These are phyloP conservation scores for Rhynchosporium secalis DNA, from an alignment of 2,329 filamentous ascomycete genomes.

Conservation along the genomic window DNA sequence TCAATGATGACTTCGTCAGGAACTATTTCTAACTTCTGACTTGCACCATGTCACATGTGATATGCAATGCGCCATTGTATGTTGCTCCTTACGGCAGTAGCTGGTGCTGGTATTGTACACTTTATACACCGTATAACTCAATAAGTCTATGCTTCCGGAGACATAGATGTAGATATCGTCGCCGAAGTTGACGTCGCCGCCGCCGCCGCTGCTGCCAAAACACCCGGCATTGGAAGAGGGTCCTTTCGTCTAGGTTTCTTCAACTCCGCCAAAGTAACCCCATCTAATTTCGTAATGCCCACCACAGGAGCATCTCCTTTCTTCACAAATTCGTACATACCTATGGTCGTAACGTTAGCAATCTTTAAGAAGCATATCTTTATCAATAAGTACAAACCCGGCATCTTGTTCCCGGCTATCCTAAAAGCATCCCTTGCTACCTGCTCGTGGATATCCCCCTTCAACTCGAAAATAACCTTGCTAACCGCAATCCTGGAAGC, in stretches of 20 bases:
- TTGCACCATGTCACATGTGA: neutral
- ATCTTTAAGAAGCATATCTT: neutral
- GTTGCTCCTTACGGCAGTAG: neutral
- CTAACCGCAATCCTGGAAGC: conserved; percentile 85
- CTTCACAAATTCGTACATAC: conserved; percentile 89
- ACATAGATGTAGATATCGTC: conserved; percentile 32
- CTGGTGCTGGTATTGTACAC: conserved; percentile 12
- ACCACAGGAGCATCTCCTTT: conserved; percentile 89
- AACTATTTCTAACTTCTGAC: neutral
- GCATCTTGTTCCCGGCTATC: conserved; percentile 90
- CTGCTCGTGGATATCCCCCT: conserved; percentile 91
- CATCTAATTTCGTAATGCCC: conserved; percentile 85
- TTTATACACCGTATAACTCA: conserved; percentile 7
- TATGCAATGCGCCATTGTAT: neutral
- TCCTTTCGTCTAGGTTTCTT: conserved; percentile 69
- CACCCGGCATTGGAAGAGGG: conserved; percentile 29
- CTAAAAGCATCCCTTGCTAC: conserved; percentile 91
- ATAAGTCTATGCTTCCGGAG: conserved; percentile 31
- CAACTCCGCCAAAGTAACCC: conserved; percentile 78
- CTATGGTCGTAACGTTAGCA: conserved; percentile 44
- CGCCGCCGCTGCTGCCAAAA: conserved; percentile 1
- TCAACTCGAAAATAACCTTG: conserved; percentile 89
- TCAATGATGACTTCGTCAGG: neutral
- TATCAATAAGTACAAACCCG: conserved; percentile 58
- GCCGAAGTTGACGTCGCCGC: conserved; percentile 15